phyloP scores from a whole-genome alignment of 257 asterid species.

The Ajuga chamaepitys region DNA sequence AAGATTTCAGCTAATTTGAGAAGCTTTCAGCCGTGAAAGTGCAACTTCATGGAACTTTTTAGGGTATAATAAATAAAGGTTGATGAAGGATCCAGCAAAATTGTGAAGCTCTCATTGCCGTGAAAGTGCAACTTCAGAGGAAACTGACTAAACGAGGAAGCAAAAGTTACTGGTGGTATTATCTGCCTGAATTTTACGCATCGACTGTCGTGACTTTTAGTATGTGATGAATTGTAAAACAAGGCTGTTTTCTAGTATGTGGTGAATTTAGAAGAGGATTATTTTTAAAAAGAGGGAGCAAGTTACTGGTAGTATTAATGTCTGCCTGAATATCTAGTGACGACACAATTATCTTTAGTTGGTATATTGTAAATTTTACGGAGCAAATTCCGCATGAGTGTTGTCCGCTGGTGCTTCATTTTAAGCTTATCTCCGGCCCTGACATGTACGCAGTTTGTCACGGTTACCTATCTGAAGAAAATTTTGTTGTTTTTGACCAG shows the following conservation, averaged over 20 bases:
- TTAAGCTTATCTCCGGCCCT: background rate
- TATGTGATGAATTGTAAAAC: background rate
- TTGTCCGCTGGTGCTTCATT: background rate
- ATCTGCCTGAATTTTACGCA: too few species aligned
- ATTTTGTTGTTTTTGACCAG: background rate
- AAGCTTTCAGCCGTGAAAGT: too few species aligned
- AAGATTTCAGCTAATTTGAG: too few species aligned
- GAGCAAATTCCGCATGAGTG: background rate
- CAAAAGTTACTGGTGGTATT: too few species aligned
- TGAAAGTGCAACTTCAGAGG: too few species aligned
- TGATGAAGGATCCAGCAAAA: too few species aligned
- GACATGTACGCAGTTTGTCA: background rate
- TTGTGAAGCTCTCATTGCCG: too few species aligned
- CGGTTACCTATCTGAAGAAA: background rate
- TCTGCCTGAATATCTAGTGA: background rate
- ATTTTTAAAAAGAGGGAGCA: background rate
- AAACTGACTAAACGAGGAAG: too few species aligned
- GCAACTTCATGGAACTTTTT: too few species aligned
- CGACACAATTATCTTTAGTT: background rate
- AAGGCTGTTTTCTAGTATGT: background rate
- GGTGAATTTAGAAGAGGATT: background rate
- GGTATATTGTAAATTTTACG: background rate
- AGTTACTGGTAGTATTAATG: background rate
- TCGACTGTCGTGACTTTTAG: background rate
- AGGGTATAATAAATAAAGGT: too few species aligned